A percentile compares a stretch with the other conserved stretches of the same genome.
phyloP scores from a whole-genome alignment of 2,329 filamentous ascomycete genomes.

The Albophoma yamanashiensis region DNA sequence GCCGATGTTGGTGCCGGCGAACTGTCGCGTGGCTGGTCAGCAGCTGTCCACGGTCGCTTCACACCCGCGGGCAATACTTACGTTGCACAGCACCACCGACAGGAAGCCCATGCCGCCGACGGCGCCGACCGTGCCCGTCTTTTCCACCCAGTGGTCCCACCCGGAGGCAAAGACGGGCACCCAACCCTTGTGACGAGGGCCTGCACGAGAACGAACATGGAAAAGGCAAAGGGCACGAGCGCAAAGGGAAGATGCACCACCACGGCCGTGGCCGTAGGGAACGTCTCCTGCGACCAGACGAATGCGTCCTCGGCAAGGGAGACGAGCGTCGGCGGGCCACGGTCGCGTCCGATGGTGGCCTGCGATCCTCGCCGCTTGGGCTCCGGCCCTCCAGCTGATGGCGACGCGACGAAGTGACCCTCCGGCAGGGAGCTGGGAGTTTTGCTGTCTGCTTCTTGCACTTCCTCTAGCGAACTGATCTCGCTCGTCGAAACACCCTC shows the following conservation, averaged over 20 bases:
- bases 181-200: slow-evolving; percentile 66
- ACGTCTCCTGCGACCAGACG: slow-evolving; percentile 57
- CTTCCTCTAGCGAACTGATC: slow-evolving; percentile 4
- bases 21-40: slow-evolving; percentile 30
- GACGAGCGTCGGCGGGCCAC: slow-evolving; percentile 33
- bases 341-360: not conserved
- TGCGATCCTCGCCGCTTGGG: not conserved
- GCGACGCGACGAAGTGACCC: not conserved
- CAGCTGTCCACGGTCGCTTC: not conserved
- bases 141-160: slow-evolving; percentile 63
- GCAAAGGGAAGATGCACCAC: slow-evolving; percentile 55
- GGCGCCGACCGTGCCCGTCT: slow-evolving; percentile 56
- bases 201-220: slow-evolving; percentile 68
- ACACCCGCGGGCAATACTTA: slow-evolving; percentile 28
- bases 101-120: slow-evolving; percentile 66
- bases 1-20: slow-evolving; percentile 67
- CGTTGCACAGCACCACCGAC: slow-evolving; percentile 61
- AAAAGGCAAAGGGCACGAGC: slow-evolving; percentile 59
- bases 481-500: slow-evolving; percentile 1
- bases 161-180: slow-evolving; percentile 62
- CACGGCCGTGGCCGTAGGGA: slow-evolving; percentile 58
- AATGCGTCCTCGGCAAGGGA: slow-evolving; percentile 36
- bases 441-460: not conserved
- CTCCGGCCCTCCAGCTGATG: not conserved
- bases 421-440: not conserved